phyloP scores from a whole-genome alignment of 2,329 filamentous ascomycete species.

The Aureobasidium sp. region DNA sequence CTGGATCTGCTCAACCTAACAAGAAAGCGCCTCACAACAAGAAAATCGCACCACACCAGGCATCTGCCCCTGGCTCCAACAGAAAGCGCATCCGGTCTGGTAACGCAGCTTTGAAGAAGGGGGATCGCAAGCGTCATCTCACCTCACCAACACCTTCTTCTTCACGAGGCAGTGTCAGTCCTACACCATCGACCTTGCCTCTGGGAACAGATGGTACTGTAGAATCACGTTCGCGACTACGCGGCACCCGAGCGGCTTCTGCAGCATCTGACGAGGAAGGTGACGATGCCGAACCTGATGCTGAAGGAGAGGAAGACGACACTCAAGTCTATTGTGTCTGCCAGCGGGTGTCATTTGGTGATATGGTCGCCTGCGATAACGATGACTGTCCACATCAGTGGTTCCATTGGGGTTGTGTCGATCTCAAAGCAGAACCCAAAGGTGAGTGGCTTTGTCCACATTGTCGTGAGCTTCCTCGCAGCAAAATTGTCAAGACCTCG shows the following conservation, averaged over 20 bases:
- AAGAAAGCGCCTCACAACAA: constrained; percentile 35
- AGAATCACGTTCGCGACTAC: constrained; percentile 5
- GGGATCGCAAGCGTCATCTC: constrained; percentile 28
- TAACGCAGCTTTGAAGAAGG: constrained; percentile 17
- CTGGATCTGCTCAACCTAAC: constrained; percentile 51
- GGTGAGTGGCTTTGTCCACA: constrained; percentile 44
- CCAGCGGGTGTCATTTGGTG: constrained; percentile 74
- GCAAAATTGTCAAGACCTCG: constrained; percentile 33
- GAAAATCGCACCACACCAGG: constrained; percentile 46
- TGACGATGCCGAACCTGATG: constrained; percentile 36
- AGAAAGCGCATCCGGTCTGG: constrained; percentile 16
- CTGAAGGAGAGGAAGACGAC: constrained; percentile 61
- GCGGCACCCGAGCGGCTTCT: neutral
- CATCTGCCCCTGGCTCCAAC: constrained; percentile 22
- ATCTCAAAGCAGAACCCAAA: constrained; percentile 41
- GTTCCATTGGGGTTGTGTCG: constrained; percentile 69
- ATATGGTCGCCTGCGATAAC: constrained; percentile 87
- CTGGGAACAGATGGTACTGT: constrained; percentile 23
- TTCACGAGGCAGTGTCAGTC: constrained; percentile 23
- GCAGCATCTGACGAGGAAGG: constrained; percentile 20
- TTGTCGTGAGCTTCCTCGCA: constrained; percentile 27
- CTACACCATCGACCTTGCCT: constrained; percentile 26
- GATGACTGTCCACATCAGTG: constrained; percentile 73
- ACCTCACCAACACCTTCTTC: constrained; percentile 24
- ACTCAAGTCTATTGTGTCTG: constrained; percentile 74